A percentile compares a stretch with the other conserved stretches of the same genome.
These are phyloP conservation scores for Trichoderma brevicompactum DNA, from an alignment of 2,329 filamentous ascomycete genomes.

Conservation along the genomic window DNA sequence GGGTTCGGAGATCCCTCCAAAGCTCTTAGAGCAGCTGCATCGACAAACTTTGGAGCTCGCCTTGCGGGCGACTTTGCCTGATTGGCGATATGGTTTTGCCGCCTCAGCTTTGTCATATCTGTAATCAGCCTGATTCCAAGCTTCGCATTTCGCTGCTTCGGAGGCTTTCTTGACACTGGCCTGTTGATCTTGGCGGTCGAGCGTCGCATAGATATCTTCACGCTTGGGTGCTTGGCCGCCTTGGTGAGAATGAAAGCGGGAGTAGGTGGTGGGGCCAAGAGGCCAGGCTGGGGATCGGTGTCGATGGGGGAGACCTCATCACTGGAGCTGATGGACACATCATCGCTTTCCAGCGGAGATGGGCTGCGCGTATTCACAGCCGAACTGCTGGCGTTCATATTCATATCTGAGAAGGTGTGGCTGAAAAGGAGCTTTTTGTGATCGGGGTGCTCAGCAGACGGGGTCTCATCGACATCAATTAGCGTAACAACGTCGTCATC, in stretches of 20 bases:
- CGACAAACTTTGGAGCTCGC: conserved; percentile 55
- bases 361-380: conserved; percentile 16
- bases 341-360: conserved; percentile 32
- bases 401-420: background rate
- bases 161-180: conserved; percentile 62
- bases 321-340: conserved; percentile 25
- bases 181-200: conserved; percentile 50
- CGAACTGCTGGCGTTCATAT: conserved; percentile 9
- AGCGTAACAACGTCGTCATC: conserved; percentile 52
- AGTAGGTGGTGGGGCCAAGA: conserved; percentile 30
- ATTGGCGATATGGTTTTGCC: conserved; percentile 45
- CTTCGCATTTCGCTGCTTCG: conserved; percentile 63
- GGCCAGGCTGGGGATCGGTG: conserved; percentile 17
- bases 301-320: conserved; percentile 18
- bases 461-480: conserved; percentile 44
- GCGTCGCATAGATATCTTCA: conserved; percentile 40
- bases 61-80: conserved; percentile 39
- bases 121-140: conserved; percentile 72
- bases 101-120: conserved; percentile 62
- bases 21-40: conserved; percentile 62
- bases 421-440: conserved; percentile 7
- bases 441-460: conserved; percentile 32
- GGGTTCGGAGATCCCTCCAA: conserved; percentile 61
- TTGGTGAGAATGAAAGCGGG: conserved; percentile 30
- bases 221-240: conserved; percentile 27